Conservation (phyloP, 2,329 filamentous ascomycete species). For the Chrysoporthe austroafricana region DNA sequence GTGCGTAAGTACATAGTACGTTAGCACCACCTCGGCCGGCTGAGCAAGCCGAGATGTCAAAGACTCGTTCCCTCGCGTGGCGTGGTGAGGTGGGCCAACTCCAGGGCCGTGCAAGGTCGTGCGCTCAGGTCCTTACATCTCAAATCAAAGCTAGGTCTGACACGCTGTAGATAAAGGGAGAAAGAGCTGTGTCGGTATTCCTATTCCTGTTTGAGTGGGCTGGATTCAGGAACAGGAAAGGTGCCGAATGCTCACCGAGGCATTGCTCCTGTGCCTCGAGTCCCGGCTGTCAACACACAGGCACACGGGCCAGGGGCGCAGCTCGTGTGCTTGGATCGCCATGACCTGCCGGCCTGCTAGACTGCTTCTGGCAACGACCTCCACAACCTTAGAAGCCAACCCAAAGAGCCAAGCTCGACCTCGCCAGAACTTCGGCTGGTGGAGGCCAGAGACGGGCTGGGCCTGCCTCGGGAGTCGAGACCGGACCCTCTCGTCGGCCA, state of each 20-base stretch:
- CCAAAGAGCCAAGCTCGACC: background rate
- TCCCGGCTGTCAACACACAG: background rate
- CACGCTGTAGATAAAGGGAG: background rate
- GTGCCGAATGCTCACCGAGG: constrained; percentile 17
- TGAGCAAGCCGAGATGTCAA: background rate
- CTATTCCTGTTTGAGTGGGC: constrained; percentile 13
- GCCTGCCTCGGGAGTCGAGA: background rate
- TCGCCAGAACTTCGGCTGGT: background rate
- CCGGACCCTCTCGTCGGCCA: background rate
- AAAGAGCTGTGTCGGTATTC: constrained; percentile 9
- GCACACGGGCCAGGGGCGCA: background rate
- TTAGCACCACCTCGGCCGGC: background rate
- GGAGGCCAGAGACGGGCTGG: background rate
- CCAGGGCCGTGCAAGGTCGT: constrained; percentile 5
- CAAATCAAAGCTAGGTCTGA: background rate
- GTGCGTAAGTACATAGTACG: background rate
- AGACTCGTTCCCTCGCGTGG: background rate
- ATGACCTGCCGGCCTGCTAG: constrained; percentile 18
- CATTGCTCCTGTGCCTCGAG: constrained; percentile 1
- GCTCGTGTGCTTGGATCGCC: constrained; percentile 5
- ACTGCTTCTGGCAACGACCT: constrained; percentile 19
- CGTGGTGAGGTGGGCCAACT: background rate
- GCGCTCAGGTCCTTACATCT: background rate
- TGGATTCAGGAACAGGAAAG: constrained; percentile 27
- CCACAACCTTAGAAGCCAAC: background rate